Conservation (phyloP, 768 basidiomycete genomes). For the Flagelloscypha sp. region DNA sequence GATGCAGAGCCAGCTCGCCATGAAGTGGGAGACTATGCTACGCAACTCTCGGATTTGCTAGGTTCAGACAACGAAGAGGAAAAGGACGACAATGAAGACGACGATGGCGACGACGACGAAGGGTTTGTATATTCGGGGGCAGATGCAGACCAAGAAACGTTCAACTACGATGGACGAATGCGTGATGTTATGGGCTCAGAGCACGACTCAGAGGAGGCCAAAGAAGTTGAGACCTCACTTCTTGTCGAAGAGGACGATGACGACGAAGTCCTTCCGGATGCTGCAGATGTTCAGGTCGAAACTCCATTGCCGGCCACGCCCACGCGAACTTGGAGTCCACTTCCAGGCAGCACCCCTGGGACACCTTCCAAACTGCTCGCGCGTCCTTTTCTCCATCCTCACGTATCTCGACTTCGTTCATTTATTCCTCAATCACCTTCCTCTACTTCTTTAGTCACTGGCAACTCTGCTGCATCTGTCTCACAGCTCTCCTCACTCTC, state of each 20-base stretch:
- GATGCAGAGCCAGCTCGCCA: too few species aligned
- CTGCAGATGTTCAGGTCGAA: too few species aligned
- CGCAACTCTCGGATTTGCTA: neutral
- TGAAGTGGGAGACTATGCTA: neutral
- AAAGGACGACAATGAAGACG: conserved; percentile 18
- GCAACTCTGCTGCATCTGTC: conserved; percentile 66
- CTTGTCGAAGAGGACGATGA: conserved; percentile 29
- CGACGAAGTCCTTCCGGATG: conserved; percentile 22
- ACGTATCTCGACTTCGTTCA: conserved; percentile 76
- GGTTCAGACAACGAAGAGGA: conserved; percentile 33
- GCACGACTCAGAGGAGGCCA: conserved; percentile 32
- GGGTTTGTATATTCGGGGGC: conserved; percentile 68
- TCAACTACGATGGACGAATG: conserved; percentile 58
- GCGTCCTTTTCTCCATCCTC: conserved; percentile 60
- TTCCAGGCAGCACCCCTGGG: too few species aligned
- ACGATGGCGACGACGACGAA: conserved; percentile 47
- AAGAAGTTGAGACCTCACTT: conserved; percentile 39
- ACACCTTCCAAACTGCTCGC: conserved; percentile 32
- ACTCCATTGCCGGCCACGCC: too few species aligned
- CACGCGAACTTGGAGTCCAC: too few species aligned
- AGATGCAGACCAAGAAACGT: conserved; percentile 41
- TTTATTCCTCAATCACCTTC: conserved; percentile 42
- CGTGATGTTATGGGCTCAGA: conserved; percentile 67
- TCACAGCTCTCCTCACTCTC: conserved; percentile 55
- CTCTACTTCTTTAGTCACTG: conserved; percentile 37